These are phyloP conservation scores for Gentiana dahurica DNA, from an alignment of 257 asterid species.

Conservation along the genomic window DNA sequence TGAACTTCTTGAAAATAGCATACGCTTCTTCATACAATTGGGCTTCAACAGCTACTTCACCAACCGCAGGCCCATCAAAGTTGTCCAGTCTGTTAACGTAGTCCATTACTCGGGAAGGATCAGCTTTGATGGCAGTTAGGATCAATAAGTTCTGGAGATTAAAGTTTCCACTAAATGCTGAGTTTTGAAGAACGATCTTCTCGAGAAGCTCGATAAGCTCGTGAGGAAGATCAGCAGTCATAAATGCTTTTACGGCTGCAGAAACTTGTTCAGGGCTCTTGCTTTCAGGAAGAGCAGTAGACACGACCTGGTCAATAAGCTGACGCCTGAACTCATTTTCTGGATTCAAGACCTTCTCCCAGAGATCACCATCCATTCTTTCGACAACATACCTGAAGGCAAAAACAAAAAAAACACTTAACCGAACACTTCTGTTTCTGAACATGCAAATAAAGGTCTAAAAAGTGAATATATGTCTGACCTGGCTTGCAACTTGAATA, in stretches of 20 bases:
- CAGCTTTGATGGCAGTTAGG: conserved; percentile 96
- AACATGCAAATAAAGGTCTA: not conserved
- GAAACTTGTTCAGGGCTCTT: conserved; percentile 99
- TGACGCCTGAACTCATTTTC: conserved; percentile 95
- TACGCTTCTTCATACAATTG: conserved; percentile 88
- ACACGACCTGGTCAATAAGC: conserved; percentile 98
- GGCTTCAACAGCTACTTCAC: conserved; percentile 97
- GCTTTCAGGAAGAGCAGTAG: conserved; percentile 99
- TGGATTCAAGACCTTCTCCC: conserved; percentile 92
- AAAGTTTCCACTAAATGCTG: conserved; percentile 97
- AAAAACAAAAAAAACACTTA: conserved; percentile 4
- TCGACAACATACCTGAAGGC: conserved; percentile 84
- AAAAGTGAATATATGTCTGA: conserved; percentile 19
- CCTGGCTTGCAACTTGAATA: conserved; percentile 98
- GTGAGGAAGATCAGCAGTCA: conserved; percentile 99
- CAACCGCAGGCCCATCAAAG: conserved; percentile 99
- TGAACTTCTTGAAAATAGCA: conserved; percentile 95
- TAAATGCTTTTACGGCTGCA: conserved; percentile 98
- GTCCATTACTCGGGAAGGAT: conserved; percentile 97
- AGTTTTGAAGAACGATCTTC: conserved; percentile 95
- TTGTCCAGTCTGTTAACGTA: conserved; percentile 91
- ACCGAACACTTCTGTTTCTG: conserved; percentile 10
- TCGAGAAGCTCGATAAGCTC: conserved; percentile 97
- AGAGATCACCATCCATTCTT: conserved; percentile 95
- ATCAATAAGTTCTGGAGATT: conserved; percentile 89